Base-by-base conservation (phyloP, 2,329 filamentous ascomycete species). In the Colletotrichum abscissum region DNA sequence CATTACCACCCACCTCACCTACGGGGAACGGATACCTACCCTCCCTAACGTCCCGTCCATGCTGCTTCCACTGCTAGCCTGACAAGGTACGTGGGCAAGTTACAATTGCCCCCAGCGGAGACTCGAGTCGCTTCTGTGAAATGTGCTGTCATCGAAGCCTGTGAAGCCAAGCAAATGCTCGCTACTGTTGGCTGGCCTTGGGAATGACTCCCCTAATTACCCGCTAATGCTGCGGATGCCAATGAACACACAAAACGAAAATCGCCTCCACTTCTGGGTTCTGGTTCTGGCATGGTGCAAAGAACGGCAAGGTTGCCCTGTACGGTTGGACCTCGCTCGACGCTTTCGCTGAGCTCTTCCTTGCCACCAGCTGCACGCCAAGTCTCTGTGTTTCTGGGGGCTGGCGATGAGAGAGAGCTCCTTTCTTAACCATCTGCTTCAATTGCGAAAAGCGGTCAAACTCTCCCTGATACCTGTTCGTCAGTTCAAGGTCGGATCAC, bases 401-500 rank as follows among this genome's bases (percentile, higher is more conserved):
- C 38, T 35, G 22, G 19, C 26, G 46, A 59, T 63, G 57, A 49
- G 33, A 35, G 30, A 33, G 33, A 30, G 30, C 35, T 46, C 54
- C 42, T 57, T 64, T 30, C 14, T 38, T 38, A 24, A 35, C 16
- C 12, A n/a, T 54, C 65, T 35, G 52, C 54, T 33, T 30, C 30
- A 28, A 24, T 28, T 22, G 14, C 22, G 42, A 42, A 38, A 38
- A 28, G n/a, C n/a, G 16, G 33, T 26, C 52, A 35, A 49, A 19
- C 33, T 26, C 33, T 33, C 19, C 42, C 35, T 33, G 42, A 54
- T 42, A 35, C 28, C 28, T 22, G 33, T 24, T 22, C 33, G 46
- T 71, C 46, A 38, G 58, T 57, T 59, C 26, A 33, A 69, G 60
- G 57, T 55, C 30, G 24, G 38, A 58, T 64, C 59, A 69, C 16